Evolutionary conservation across 805 yeast species (phyloP).

Genomic region (Lachancea fermentati): DNA sequence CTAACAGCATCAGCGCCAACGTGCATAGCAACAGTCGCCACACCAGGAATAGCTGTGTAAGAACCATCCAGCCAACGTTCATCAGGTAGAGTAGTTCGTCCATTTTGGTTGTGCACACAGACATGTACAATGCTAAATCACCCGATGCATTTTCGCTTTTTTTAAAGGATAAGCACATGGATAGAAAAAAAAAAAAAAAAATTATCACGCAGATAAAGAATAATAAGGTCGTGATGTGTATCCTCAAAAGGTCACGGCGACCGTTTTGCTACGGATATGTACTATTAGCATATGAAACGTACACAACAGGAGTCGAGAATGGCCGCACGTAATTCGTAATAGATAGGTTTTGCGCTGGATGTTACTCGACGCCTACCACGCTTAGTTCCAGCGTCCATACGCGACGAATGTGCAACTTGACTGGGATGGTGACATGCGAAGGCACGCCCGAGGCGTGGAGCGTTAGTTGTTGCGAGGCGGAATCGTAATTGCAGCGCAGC

Average conservation of each 20-base stretch:
- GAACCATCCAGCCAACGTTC: conserved; percentile 1
- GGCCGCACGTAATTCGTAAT: no score
- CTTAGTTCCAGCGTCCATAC: conserved; percentile 96
- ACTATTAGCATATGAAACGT: neutral
- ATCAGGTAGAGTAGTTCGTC: conserved; percentile 1
- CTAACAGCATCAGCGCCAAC: conserved; percentile 9
- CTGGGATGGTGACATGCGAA: conserved; percentile 32
- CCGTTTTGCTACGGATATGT: neutral
- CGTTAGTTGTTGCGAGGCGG: conserved; percentile 5
- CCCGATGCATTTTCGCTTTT: neutral
- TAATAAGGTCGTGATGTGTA: neutral
- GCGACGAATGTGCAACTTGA: conserved; percentile 80
- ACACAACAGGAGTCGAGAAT: no score
- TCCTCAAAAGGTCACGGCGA: neutral
- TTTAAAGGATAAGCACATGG: neutral
- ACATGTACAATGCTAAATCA: neutral
- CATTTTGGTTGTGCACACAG: neutral
- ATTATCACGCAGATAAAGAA: neutral
- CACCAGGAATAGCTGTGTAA: neutral
- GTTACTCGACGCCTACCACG: conserved; percentile 70
- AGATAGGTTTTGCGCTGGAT: neutral
- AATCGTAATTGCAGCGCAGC: conserved; percentile 25
- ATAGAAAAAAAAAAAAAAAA: no score
- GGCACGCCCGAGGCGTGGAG: conserved; percentile 2
- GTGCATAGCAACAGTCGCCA: conserved; percentile 1